Evolutionary conservation across 1,284 basidiomycete species (phyloP).

Genomic region (Flammula alnicola): DNA sequence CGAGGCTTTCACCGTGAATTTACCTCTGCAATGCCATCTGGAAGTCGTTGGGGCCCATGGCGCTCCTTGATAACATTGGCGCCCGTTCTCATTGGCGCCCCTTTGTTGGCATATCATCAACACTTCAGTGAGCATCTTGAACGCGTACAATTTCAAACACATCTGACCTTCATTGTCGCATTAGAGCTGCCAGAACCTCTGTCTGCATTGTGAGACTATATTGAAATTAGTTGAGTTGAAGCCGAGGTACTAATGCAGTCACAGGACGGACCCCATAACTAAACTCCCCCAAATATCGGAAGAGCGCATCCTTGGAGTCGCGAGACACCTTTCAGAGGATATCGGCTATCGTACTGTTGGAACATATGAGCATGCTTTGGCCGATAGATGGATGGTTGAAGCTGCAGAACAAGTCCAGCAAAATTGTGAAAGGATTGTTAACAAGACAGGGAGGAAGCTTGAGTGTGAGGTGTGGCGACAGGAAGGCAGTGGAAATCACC

Average conservation of each 20-base stretch:
- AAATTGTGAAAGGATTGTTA: constrained; percentile 63
- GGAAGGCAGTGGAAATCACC: constrained; percentile 82
- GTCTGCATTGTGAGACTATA: constrained; percentile 39
- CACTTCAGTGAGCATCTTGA: too few relatives aligned
- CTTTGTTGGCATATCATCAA: constrained; percentile 45
- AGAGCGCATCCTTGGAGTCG: constrained; percentile 61
- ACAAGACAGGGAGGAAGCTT: constrained; percentile 57
- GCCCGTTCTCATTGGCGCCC: constrained; percentile 49
- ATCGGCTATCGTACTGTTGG: constrained; percentile 95
- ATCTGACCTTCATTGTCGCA: constrained; percentile 11
- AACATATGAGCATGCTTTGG: constrained; percentile 85
- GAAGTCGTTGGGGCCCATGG: constrained; percentile 46
- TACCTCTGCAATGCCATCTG: constrained; percentile 27
- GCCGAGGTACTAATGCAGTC: constrained; percentile 1
- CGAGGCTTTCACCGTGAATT: constrained; percentile 10
- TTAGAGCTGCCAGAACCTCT: constrained; percentile 47
- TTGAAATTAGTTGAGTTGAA: not conserved
- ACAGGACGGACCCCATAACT: constrained; percentile 57
- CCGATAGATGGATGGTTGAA: constrained; percentile 82
- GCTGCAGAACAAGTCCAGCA: constrained; percentile 65
- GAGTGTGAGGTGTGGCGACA: constrained; percentile 91
- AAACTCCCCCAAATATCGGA: constrained; percentile 74
- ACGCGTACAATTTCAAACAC: too few relatives aligned
- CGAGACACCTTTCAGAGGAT: constrained; percentile 74
- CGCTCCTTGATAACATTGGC: constrained; percentile 49